These are phyloP conservation scores for Penicillium brevicompactum DNA, from an alignment of 2,329 filamentous ascomycete species.

Conservation along the genomic window DNA sequence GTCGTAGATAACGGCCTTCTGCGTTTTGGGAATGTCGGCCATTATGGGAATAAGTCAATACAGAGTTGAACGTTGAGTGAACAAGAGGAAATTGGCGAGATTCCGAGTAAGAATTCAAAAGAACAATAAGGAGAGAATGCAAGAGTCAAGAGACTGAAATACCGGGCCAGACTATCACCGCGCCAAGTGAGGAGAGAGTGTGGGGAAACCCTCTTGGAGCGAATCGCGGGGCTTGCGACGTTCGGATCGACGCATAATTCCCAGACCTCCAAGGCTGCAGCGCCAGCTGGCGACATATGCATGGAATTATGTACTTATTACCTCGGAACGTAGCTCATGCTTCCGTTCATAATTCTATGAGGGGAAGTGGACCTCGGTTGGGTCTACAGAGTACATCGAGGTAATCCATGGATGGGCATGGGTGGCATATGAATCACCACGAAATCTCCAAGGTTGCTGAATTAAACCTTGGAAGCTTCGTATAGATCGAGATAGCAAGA, in stretches of 20 bases:
- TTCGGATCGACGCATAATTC: neutral
- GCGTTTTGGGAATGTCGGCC: conserved; percentile 55
- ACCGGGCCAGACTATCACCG: neutral
- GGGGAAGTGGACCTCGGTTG: neutral
- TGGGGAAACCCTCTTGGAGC: neutral
- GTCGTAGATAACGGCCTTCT: conserved; percentile 67
- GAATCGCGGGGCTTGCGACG: neutral
- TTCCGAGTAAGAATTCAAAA: neutral
- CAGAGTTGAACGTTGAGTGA: neutral
- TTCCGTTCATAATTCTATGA: neutral
- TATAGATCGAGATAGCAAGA: neutral
- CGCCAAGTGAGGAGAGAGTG: neutral
- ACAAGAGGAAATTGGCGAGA: neutral
- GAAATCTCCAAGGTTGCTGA: neutral
- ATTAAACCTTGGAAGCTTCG: neutral
- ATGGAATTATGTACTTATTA: neutral
- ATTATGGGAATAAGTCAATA: neutral
- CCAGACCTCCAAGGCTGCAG: neutral
- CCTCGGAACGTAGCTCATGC: neutral
- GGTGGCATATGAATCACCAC: neutral
- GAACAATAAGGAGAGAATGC: neutral
- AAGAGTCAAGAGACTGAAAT: neutral
- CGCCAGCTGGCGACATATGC: neutral
- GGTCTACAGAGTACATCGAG: neutral
- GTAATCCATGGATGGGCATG: neutral